Evolutionary conservation across 2,329 filamentous ascomycete species (phyloP).

Genomic region (Cladophialophora carrionii): DNA sequence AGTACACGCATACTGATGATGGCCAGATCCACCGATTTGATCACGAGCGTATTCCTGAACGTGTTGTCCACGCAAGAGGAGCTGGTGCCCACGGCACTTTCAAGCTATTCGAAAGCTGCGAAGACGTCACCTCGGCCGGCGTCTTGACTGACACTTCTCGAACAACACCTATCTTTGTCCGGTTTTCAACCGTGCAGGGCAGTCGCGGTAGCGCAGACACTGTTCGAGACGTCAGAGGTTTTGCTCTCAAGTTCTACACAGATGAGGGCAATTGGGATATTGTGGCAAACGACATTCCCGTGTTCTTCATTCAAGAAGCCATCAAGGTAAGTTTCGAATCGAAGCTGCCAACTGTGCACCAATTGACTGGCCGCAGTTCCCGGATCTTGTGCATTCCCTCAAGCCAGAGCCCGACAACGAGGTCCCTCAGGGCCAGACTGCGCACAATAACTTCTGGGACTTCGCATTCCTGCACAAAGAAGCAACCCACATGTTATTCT

Average conservation of each 20-base stretch:
- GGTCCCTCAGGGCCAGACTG: conserved; percentile 69
- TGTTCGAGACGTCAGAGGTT: conserved; percentile 80
- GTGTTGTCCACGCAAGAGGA: conserved; percentile 69
- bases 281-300: conserved; percentile 74
- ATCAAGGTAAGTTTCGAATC: conserved; percentile 55
- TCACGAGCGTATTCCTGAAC: conserved; percentile 70
- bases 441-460: conserved; percentile 79
- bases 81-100: conserved; percentile 69
- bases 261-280: conserved; percentile 77
- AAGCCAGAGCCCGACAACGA: conserved; percentile 74
- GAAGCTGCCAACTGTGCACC: neutral
- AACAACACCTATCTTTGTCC: conserved; percentile 68
- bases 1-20: neutral
- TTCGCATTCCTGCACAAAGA: conserved; percentile 70
- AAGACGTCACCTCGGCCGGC: conserved; percentile 65
- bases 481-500: conserved; percentile 77
- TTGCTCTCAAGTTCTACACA: conserved; percentile 77
- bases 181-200: conserved; percentile 78
- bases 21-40: conserved; percentile 66
- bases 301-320: conserved; percentile 76
- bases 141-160: conserved; percentile 70
- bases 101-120: conserved; percentile 65
- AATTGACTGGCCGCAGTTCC: conserved; percentile 22
- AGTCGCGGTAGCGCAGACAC: conserved; percentile 77
- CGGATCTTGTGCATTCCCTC: conserved; percentile 52